Base-by-base conservation (phyloP, 805 yeast genomes). In the Candida hungchunana region DNA sequence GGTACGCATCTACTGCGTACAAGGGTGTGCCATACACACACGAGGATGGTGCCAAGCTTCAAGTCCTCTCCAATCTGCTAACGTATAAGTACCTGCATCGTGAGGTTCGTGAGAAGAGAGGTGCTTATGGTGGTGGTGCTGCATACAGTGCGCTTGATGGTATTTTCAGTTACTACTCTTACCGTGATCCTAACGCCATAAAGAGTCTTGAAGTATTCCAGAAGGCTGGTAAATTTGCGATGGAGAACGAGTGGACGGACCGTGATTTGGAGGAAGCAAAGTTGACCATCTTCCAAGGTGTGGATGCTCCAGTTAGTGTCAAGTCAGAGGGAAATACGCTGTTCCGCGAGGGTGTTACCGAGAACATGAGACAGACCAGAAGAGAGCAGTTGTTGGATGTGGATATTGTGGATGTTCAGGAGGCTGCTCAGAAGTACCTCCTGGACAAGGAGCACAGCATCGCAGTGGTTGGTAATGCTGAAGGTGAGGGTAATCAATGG, bases 111-210 rank as follows among this genome's bases (percentile, higher is more conserved):
- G 98, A 93, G 55, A 78, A 90, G 52, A 96, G 96, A 39, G 98
- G 98, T 40, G 98, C 98, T 0, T 93, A 93, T 55, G 98, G 98
- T 7, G 97, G 96, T 6, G 98, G 98, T 4, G 83, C 95, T 5
- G 63, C 74, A 7, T 93, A 80, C 57, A 84, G 81, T 55, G 87
- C 90, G 0, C 56, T 85, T 16, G 86, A 83, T 33, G 97, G 97
- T 0, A 50, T 79, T 3, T 76, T 90, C 51, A 73, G 83, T 22
- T 87, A 71, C 62, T 93, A 82, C 62, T 88, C 97, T 0, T 93
- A 90, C 64, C 73, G 98, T 48, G 98, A 93, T 58, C 98, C 98
- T 13, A 81, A 85, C 45, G 86, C 96, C 1, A 55, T 71, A 25
- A 74, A 77, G 44, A 82, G 96, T 2, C 57, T 85, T 9, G 60